Conservation (phyloP, 2,329 filamentous ascomycete genomes). For the Verticillium nonalfalfae region DNA sequence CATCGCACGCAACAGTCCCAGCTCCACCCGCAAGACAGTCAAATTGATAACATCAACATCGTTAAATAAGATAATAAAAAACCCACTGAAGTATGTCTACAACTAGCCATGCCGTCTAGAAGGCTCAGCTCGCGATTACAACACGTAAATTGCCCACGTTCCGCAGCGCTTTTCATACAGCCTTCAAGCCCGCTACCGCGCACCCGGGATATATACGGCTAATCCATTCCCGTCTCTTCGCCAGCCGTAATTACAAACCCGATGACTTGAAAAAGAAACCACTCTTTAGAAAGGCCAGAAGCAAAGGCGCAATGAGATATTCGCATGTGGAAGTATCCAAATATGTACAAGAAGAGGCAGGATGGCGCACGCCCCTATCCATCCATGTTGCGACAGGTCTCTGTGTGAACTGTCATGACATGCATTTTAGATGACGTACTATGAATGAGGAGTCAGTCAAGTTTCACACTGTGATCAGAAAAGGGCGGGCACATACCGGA, state of each 20-base stretch:
- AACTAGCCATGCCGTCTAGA: neutral
- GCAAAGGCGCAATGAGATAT: neutral
- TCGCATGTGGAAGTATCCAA: neutral
- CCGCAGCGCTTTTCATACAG: neutral
- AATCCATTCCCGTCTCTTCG: neutral
- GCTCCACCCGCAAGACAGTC: neutral
- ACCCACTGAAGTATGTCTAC: neutral
- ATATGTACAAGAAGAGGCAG: neutral
- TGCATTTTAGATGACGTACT: conserved; percentile 34
- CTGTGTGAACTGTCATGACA: too few species aligned
- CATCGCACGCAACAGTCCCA: neutral
- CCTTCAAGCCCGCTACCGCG: neutral
- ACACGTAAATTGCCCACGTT: neutral
- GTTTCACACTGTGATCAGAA: neutral
- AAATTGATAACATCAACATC: neutral
- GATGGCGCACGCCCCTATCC: too few species aligned
- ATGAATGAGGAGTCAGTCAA: neutral
- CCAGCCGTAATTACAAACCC: neutral
- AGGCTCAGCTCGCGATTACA: neutral
- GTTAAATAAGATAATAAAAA: neutral
- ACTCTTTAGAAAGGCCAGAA: too few species aligned
- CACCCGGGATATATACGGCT: neutral
- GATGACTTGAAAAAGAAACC: neutral
- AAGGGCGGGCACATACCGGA: conserved; percentile 21
- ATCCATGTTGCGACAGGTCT: too few species aligned